Percentiles rank a stretch among this genome's conserved stretches.
phyloP scores from a whole-genome alignment of 2,329 filamentous ascomycete genomes.

The Stenocarpella maydis region DNA sequence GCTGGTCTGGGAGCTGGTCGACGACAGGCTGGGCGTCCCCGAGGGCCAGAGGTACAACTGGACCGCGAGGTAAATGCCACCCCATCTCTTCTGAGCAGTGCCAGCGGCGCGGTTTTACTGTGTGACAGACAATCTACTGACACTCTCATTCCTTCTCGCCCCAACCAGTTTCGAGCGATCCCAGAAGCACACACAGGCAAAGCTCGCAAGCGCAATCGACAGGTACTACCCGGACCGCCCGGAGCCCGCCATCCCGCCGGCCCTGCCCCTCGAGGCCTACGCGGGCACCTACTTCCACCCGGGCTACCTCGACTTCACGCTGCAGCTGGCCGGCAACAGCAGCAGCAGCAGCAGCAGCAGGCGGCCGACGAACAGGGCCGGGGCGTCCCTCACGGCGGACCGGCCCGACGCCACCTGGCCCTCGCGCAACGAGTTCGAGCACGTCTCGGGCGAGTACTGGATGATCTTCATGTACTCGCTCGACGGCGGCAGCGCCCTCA shows the following conservation, averaged over 20 bases:
- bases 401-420: slow-evolving; percentile 45
- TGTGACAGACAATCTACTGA: too few relatives aligned
- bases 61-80: slow-evolving; percentile 43
- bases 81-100: too few relatives aligned
- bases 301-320: slow-evolving; percentile 49
- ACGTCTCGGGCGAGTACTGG: slow-evolving; percentile 49
- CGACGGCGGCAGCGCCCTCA: slow-evolving; percentile 39
- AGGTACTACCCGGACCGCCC: slow-evolving; percentile 50
- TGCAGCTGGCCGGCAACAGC: slow-evolving; percentile 35
- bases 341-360: too few relatives aligned
- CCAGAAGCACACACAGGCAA: slow-evolving; percentile 36
- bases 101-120: too few relatives aligned
- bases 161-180: slow-evolving; percentile 35
- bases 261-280: slow-evolving; percentile 47
- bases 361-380: neutral
- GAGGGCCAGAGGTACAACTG: slow-evolving; percentile 48
- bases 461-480: slow-evolving; percentile 43
- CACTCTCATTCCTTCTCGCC: too few relatives aligned
- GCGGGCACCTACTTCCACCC: slow-evolving; percentile 54
- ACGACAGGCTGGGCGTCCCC: slow-evolving; percentile 49
- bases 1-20: slow-evolving; percentile 50
- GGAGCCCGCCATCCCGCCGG: slow-evolving; percentile 44
- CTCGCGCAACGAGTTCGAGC: slow-evolving; percentile 44
- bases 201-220: slow-evolving; percentile 45
- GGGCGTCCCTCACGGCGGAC: slow-evolving; percentile 39